Base-by-base conservation (phyloP, 768 basidiomycete species). In the Tylopilus vinaceipallidus region DNA sequence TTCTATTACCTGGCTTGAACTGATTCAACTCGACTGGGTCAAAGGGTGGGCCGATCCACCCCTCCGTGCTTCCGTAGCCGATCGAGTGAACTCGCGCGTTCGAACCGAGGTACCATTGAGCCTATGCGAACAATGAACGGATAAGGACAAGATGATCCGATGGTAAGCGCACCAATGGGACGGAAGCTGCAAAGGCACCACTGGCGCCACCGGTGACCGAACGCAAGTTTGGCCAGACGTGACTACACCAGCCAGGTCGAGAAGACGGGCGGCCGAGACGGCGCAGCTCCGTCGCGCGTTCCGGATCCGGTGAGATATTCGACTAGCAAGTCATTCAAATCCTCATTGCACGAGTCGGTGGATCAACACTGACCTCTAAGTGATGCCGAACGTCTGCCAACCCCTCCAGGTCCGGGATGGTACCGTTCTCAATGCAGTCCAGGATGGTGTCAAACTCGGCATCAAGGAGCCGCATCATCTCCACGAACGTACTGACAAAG, bases 31-130 rank as follows among this genome's bases (percentile, higher is more conserved):
- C 29, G 6, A 32, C 29, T 4, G 54, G 40, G 26, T 42, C 35
- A 35, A 56, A 52, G 24, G 45, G 29, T 17, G 19, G n/a, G 11
- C 38, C 58, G 32, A 60, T 49, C 16, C 10, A 9, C 17, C 5
- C 34, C 20, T 60, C 58, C 17, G 58, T 46, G 20, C 34, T 27
- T 14, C 34, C 47, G n/a, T 52, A 52, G 3, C 38, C 17, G 13
- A 8, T 19, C 9, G 50, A 2, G 44, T 7, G 19, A 34, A 60
- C 42, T 1, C n/a, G n/a, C 1, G 16, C 16, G 8, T 49, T 34
- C 6, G 54, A 20, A 13, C 54, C 54, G 23, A 59, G 58, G 17
- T 50, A 57, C 50, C 35, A 53, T 22, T 17, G 54, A 24, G 49
- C 51, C 59, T 59, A n/a, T 9, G 14, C 13, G 9, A 26, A 16